Percentiles rank a stretch among this genome's conserved stretches.
Conservation (phyloP, 805 yeast genomes). For the Kuraishia floccosa region DNA sequence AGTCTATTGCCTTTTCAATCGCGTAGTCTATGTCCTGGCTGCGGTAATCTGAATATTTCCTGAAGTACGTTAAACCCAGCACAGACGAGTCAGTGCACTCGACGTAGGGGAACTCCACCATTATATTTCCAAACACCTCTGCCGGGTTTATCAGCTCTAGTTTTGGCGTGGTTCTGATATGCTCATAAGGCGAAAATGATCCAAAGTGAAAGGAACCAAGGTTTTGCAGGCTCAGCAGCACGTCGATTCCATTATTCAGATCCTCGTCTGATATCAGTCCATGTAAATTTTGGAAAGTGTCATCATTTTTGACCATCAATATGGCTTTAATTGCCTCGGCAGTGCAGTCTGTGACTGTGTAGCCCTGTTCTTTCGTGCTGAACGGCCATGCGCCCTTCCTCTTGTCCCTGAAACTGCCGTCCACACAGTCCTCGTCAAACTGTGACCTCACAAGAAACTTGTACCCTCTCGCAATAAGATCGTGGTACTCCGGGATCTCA, state of each 20-base stretch:
- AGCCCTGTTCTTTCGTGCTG: constrained; percentile 92
- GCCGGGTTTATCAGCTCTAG: constrained; percentile 87
- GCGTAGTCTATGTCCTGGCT: constrained; percentile 55
- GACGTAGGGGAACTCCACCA: constrained; percentile 98
- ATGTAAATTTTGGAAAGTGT: constrained; percentile 30
- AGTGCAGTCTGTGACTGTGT: constrained; percentile 93
- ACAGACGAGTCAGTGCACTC: constrained; percentile 97
- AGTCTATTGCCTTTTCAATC: constrained; percentile 62
- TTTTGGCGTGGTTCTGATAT: constrained; percentile 66
- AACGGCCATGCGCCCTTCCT: constrained; percentile 94
- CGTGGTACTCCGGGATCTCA: constrained; percentile 51
- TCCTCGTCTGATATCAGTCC: constrained; percentile 33
- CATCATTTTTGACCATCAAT: constrained; percentile 73
- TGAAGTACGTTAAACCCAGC: constrained; percentile 74
- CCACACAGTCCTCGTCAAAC: constrained; percentile 67
- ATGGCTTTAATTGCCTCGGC: constrained; percentile 93
- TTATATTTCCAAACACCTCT: constrained; percentile 93
- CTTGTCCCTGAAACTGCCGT: constrained; percentile 72
- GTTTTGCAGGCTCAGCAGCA: constrained; percentile 69
- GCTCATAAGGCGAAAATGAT: constrained; percentile 87
- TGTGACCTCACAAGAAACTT: constrained; percentile 73
- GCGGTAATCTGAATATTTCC: constrained; percentile 54
- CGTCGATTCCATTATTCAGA: constrained; percentile 63
- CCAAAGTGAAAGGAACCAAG: constrained; percentile 72
- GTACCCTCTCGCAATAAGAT: constrained; percentile 53